Base-by-base conservation (phyloP, 805 yeast genomes). In the Metschnikowia similis region DNA sequence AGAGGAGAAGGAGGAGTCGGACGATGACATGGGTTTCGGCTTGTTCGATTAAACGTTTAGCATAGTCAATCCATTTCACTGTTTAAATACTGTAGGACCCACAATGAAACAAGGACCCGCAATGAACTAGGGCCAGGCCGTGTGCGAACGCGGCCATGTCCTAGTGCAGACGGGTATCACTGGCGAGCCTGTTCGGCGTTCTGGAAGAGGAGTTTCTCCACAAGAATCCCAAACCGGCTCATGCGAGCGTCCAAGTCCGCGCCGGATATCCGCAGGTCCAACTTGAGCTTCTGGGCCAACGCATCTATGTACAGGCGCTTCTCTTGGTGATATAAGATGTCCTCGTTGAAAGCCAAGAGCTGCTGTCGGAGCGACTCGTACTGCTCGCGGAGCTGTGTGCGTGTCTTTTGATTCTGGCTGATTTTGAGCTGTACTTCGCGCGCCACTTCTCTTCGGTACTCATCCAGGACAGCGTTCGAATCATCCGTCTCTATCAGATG, bases 21-120 rank as follows among this genome's bases (percentile, higher is more conserved):
- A 76, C 59, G 66, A 62, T 54, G 92, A 85, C 77, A 85, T 87
- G 95, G 96, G 96, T 67, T 84, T 86, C 86, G 96, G 96, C 83
- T 87, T 94, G 76, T 94, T 94, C 87, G 99, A 94, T 84, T 94
- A 94, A 82, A 53, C 57, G 39, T 17, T 27, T 16, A 32, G 40
- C 45, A 43, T 43, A 43, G 46, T 43, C 36, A 41, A 41, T 41
- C 17, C 13, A 41, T 8, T n/a, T 28, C 13, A 17, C 29, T 36
- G 39, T 17, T 34, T 14, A 13, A 13, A 10, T 13, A n/a, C 11
- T 39, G 41, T 39, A 39, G 41, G 6, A 37, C 29, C n/a, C 21
- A 5, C 21, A 4, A 21, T 21, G 5, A 21, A 21, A 21, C 21
- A 21, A 21, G 4, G 21, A 5, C 21, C 21, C 21, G n/a, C n/a